Conservation (phyloP, 805 yeast genomes). For the Kuraishia ogatae region DNA sequence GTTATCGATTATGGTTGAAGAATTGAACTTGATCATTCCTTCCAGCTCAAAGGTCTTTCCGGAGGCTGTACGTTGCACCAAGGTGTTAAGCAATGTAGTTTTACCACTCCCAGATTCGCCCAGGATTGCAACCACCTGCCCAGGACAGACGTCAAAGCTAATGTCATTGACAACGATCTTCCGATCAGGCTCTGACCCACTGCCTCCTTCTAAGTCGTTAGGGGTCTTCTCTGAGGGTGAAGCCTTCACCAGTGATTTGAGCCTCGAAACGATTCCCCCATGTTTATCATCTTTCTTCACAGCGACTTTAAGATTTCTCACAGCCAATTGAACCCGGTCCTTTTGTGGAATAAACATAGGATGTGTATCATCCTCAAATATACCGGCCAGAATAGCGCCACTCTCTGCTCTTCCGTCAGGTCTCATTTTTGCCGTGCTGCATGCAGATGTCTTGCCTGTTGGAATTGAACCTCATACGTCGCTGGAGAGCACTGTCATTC, state of each 20-base stretch:
- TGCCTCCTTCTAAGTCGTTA: not conserved
- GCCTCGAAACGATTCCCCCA: not conserved
- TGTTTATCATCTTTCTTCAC: not conserved
- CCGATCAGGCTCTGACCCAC: constrained; percentile 5
- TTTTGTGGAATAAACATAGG: constrained; percentile 1
- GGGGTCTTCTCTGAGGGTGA: not conserved
- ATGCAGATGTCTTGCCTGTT: not conserved
- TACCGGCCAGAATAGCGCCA: not conserved
- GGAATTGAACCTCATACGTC: not conserved
- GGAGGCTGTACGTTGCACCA: constrained; percentile 37
- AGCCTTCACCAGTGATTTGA: not conserved
- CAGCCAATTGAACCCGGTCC: constrained; percentile 3
- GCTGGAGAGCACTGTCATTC: not conserved
- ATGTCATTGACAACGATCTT: constrained; percentile 35
- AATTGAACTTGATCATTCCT: constrained; percentile 31
- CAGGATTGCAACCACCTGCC: constrained; percentile 59
- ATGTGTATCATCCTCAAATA: not conserved
- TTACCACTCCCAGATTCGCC: constrained; percentile 80
- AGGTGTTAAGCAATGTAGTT: constrained; percentile 58
- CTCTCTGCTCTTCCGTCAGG: not conserved
- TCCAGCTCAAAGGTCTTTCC: constrained; percentile 29
- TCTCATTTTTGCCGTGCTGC: not conserved
- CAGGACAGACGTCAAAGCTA: constrained; percentile 49
- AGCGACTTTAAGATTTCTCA: constrained; percentile 3
- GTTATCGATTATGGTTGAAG: constrained; percentile 11